Conservation (phyloP, 2,329 filamentous ascomycete genomes). For the Dissoconium aciculare region DNA sequence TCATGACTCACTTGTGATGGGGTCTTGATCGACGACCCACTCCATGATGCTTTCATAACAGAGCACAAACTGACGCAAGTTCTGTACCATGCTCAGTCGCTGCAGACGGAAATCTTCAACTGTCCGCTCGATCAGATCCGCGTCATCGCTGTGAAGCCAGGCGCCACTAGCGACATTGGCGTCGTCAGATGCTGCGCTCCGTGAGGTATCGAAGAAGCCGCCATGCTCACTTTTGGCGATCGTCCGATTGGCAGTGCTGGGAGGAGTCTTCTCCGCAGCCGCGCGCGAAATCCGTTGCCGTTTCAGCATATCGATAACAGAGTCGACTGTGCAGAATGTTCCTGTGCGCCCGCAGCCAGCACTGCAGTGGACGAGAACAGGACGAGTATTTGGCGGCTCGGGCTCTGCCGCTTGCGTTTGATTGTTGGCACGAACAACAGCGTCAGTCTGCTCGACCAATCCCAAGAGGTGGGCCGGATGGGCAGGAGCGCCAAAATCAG, state of each 20-base stretch:
- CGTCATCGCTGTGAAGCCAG: slow-evolving; percentile 55
- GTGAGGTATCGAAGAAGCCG: slow-evolving; percentile 16
- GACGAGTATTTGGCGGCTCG: slow-evolving; percentile 38
- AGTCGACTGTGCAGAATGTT: slow-evolving; percentile 92
- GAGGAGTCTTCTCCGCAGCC: slow-evolving; percentile 19
- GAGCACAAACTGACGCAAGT: slow-evolving; percentile 77
- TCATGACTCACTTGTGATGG: no score
- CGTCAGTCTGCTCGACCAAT: slow-evolving; percentile 79
- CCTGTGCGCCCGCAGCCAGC: slow-evolving; percentile 92
- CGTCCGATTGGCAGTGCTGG: slow-evolving; percentile 31
- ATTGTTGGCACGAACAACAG: slow-evolving; percentile 40
- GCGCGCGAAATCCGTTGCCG: slow-evolving; percentile 43
- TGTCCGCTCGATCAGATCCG: slow-evolving; percentile 71
- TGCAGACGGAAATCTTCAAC: slow-evolving; percentile 85
- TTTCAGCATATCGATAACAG: slow-evolving; percentile 91
- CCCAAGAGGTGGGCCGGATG: slow-evolving; percentile 75
- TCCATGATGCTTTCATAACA: slow-evolving; percentile 93
- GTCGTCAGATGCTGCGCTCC: slow-evolving; percentile 3
- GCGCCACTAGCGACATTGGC: slow-evolving; percentile 27
- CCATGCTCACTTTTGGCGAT: slow-evolving; percentile 4
- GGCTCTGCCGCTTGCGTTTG: slow-evolving; percentile 40
- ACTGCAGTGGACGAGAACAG: slow-evolving; percentile 86
- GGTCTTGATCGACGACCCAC: slow-evolving; percentile 61
- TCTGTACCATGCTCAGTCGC: slow-evolving; percentile 92
- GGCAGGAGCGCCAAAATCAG: slow-evolving; percentile 86